Conservation (phyloP, 2,329 filamentous ascomycete genomes). For the Monilinia polystroma region DNA sequence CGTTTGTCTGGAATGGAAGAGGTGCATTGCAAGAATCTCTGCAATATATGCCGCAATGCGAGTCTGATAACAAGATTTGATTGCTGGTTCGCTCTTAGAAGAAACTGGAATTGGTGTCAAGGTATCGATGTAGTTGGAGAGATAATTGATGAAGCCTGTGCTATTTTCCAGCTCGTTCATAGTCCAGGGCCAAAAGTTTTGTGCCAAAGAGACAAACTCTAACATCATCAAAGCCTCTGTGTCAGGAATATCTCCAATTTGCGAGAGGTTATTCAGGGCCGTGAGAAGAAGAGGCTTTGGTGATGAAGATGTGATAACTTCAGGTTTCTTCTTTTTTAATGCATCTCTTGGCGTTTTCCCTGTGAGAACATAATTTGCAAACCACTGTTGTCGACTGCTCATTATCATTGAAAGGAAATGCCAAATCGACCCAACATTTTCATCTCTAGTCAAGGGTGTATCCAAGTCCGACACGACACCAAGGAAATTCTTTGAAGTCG, state of each 20-base stretch:
- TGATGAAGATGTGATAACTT: slow-evolving; percentile 46
- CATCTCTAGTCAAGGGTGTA: slow-evolving; percentile 65
- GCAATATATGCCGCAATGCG: slow-evolving; percentile 78
- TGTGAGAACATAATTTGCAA: slow-evolving; percentile 88
- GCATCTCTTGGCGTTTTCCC: slow-evolving; percentile 80
- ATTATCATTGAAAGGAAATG: slow-evolving; percentile 82
- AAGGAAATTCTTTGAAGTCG: slow-evolving; percentile 81
- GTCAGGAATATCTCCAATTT: slow-evolving; percentile 63
- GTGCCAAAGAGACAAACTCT: slow-evolving; percentile 82
- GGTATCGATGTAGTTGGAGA: slow-evolving; percentile 67
- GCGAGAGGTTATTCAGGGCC: slow-evolving; percentile 68
- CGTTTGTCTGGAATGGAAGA: slow-evolving; percentile 80
- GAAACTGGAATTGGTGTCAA: slow-evolving; percentile 54
- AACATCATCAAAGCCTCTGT: slow-evolving; percentile 71
- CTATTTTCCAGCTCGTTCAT: slow-evolving; percentile 77
- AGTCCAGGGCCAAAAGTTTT: slow-evolving; percentile 95
- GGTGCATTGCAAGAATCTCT: slow-evolving; percentile 85
- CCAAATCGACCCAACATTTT: slow-evolving; percentile 73
- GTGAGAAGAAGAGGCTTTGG: slow-evolving; percentile 67
- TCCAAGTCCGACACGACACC: slow-evolving; percentile 75
- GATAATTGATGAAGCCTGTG: slow-evolving; percentile 66
- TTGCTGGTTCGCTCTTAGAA: slow-evolving; percentile 50
- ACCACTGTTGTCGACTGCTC: slow-evolving; percentile 90
- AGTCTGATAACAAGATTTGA: slow-evolving; percentile 56
- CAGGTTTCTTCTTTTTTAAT: slow-evolving; percentile 50